Base-by-base conservation (phyloP, 1,139 yeast genomes). In the Saccharomycopsis hybrid region DNA sequence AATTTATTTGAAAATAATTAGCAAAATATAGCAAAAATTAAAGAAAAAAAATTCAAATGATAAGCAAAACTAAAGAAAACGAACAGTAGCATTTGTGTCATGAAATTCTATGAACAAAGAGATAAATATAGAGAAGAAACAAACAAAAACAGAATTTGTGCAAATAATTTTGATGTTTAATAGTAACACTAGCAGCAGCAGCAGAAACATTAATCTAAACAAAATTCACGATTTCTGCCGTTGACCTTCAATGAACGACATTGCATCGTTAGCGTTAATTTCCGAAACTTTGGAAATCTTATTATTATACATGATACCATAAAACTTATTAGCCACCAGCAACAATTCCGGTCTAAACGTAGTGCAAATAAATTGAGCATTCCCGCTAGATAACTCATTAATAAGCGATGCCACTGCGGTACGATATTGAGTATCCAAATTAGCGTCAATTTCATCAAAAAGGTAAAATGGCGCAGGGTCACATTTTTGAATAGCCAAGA, bases 401-500 rank as follows among this genome's bases (percentile, higher is more conserved):
- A 92, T 82, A 73, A 87, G 71, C 37, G 74, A 68, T 0, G 98
- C 96, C 18, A 92, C 96, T 0, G 96, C 82, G 0, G 87, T 78
- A 59, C 98, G 77, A 63, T 90, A 90, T 62, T 88, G 96, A 2
- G 95, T 80, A 67, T 92, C 99, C 55, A 92, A 73, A 58, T 92
- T 92, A 5, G 97, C 97, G 68, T 92, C 98, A 54, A 92, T 85
- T 70, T 92, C 98, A 65, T 92, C 98, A 66, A 92, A 89, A 49
- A 92, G 69, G 63, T 92, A 92, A 65, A 92, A 92, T 46, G 98
- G 97, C 2, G 97, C 97, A 7, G 97, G 97, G 59, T 92, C 97
- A 58, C 95, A 87, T 62, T 77, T 80, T 68, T 92, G 98, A 56
- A 92, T 88, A 3, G 98, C 97, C 55, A 92, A 74, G 56, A 92